Evolutionary conservation across 805 yeast genomes (phyloP).

Genomic region (Kodamaea leandrae): DNA sequence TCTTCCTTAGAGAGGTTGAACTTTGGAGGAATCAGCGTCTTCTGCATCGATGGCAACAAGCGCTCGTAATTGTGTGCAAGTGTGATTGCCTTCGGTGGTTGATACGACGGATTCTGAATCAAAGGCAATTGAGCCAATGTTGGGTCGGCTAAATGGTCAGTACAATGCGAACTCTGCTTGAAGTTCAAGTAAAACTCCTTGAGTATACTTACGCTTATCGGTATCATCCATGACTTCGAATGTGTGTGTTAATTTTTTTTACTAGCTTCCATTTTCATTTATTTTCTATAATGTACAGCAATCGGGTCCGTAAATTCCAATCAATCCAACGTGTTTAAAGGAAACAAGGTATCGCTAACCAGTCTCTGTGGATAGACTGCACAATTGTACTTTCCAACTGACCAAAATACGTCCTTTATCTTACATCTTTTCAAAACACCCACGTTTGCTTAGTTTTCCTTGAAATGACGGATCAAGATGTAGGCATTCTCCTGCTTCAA

Average conservation of each 20-base stretch:
- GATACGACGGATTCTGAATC: constrained; percentile 48
- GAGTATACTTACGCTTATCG: constrained; percentile 17
- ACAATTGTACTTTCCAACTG: not conserved
- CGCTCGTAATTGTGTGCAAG: constrained; percentile 45
- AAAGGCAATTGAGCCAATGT: constrained; percentile 54
- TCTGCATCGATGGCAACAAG: constrained; percentile 33
- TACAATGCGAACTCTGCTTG: not conserved
- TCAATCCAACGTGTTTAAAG: too few species aligned
- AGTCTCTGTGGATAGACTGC: not conserved
- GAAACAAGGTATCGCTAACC: too few species aligned
- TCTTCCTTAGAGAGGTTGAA: constrained; percentile 25
- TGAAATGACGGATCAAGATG: constrained; percentile 75
- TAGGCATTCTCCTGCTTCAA: constrained; percentile 94
- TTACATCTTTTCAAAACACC: too few species aligned
- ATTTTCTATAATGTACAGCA: constrained; percentile 4
- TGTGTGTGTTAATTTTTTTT: constrained; percentile 1
- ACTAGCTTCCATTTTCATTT: not conserved
- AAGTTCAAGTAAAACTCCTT: not conserved
- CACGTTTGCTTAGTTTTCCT: constrained; percentile 32
- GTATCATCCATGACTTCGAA: constrained; percentile 24
- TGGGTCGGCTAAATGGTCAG: constrained; percentile 40
- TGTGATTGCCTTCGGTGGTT: constrained; percentile 55
- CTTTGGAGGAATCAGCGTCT: constrained; percentile 38
- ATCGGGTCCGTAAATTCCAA: too few species aligned
- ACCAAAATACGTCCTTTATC: too few species aligned